Base-by-base conservation (phyloP, 2,329 filamentous ascomycete genomes). In the Fusarium graminum region DNA sequence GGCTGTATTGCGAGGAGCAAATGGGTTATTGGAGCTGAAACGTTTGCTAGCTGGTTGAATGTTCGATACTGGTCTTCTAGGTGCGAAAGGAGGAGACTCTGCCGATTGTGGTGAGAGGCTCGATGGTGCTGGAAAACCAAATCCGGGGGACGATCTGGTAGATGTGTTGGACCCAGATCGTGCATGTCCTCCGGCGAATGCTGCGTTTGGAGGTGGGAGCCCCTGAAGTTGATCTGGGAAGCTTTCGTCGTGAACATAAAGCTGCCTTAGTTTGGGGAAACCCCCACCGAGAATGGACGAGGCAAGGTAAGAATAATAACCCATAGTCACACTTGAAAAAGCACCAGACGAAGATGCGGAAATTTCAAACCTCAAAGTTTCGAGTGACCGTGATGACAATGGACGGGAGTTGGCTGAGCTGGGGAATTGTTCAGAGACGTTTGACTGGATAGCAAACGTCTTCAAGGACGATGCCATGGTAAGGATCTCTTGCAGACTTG, bases 241-340 rank as follows among this genome's bases (percentile, higher is more conserved):
- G 47, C 87, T 84, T 26, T 90, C 87, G 72, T 97, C 93, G 49
- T 92, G 90, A 17, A 97, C 94, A 75, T 96, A 97, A 9, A 98
- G 85, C 22, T 89, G 86, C 34, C 85, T 85, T 10, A 98, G 83
- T 34, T 85, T 86, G 2, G 93, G 93, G 9, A 98, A 84, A 9
- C 88, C 86, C 63, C 90, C 90, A 16, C 88, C 86, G 61, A 95
- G 87, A 30, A 98, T 86, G 0, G 92, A 97, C n/a, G 86, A 86
- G 26, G 92, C 89, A 19, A 98, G 86, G 77, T 97, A 97, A 62
- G 88, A 86, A 78, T 97, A 97, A 80, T 97, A 96, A 17, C 85
- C 85, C 11, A 81, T 78, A 1, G 85, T 85, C 25, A 85, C 80
- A 62, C 78, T 82, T 10, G 82, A 79, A 61, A 87, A 90, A 12